phyloP scores from a whole-genome alignment of 139 green algal genomes.

The Coelastrella sp. region DNA sequence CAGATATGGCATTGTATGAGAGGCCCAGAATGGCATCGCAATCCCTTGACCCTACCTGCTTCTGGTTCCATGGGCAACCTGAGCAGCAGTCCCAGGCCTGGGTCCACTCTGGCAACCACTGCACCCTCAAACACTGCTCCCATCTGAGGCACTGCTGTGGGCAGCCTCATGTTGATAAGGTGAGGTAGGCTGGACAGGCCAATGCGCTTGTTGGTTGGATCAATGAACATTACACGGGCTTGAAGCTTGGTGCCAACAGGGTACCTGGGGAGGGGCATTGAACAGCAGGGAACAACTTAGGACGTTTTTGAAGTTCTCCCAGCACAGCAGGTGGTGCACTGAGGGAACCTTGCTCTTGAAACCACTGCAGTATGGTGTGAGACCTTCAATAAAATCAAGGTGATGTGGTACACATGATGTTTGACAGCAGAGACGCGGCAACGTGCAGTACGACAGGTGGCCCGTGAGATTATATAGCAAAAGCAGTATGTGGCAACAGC shows the following conservation, averaged over 20 bases:
- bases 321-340: too few relatives aligned
- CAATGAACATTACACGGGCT: constrained; percentile 88
- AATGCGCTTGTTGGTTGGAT: constrained; percentile 78
- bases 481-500: too few relatives aligned
- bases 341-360: too few relatives aligned
- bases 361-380: too few relatives aligned
- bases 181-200: constrained; percentile 85
- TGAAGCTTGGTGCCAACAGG: constrained; percentile 57
- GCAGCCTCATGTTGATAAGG: constrained; percentile 67
- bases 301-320: too few relatives aligned
- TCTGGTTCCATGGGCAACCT: constrained; percentile 61
- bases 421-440: too few relatives aligned
- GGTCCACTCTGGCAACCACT: constrained; percentile 77
- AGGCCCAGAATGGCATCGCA: neutral
- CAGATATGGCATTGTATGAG: too few relatives aligned
- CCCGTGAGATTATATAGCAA: too few relatives aligned
- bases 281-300: neutral
- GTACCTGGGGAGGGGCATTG: neutral
- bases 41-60: neutral
- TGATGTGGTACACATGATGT: too few relatives aligned
- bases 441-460: too few relatives aligned
- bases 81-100: constrained; percentile 78
- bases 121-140: constrained; percentile 54
- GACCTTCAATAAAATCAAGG: too few relatives aligned
- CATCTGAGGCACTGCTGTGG: constrained; percentile 39